Evolutionary conservation across 495 filamentous ascomycete species (phyloP), one percentile per base, ranked within the genome.

Genomic region (Bombardia bombarda): DNA sequence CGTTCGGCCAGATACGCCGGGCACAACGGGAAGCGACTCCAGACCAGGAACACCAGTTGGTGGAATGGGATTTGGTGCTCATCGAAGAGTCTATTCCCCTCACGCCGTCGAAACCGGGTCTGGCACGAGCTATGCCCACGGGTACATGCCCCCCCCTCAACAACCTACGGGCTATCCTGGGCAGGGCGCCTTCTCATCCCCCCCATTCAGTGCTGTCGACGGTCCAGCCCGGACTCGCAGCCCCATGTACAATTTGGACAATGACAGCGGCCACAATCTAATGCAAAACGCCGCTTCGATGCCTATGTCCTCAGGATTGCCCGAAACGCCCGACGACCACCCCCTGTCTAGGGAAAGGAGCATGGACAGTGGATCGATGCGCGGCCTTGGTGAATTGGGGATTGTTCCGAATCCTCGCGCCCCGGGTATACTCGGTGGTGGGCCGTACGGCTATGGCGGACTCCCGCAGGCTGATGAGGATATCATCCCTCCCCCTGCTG

Each of bases 1-100:
- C 4, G 69, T 81, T 35, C 75, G 84, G 16, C 79, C 82, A 1
- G 77, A 78, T 7, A 87, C 85, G 0, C 82, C 83, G 0, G 71
- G 78, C 28, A 78, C 71, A 20, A 64, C 68, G 22, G 64, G 51
- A 39, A 63, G 58, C n/a, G 62, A 40, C 35, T 72, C 68, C 2
- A 51, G 68, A 19, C 61, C 68, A 0, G 67, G 56, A 22, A 70
- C 67, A 6, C 70, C 70, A 5, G 48, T 57, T 10, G 60, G 62
- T 2, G 61, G 61, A 4, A 60, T 62, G 61, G 59, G 60, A 16
- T 62, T 60, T 16, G 42, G 47, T 21, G 32, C 20, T 22, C 42
- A 47, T 32, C 49, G 42, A 10, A 32, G 50, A 19, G 16, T 49
- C 12, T 44, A 44, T 26, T 38, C 55, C 7, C 55, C 50, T 7